A percentile compares a stretch with the other conserved stretches of the same genome.
Evolutionary conservation across 139 green algal genomes (phyloP).

Genomic region (Closterium sp.): DNA sequence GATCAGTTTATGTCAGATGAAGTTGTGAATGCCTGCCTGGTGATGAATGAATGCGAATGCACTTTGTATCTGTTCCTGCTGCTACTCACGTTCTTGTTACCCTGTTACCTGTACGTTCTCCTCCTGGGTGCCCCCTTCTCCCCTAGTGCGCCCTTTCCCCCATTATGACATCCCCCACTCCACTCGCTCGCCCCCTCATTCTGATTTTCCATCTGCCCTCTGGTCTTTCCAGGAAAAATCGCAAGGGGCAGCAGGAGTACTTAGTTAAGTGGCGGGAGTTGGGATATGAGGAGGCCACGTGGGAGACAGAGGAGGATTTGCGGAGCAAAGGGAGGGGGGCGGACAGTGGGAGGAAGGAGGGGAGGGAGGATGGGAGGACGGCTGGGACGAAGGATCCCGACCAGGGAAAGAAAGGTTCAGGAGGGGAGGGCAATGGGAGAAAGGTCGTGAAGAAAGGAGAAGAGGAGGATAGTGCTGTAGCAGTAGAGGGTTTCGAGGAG

Average conservation of each 20-base stretch:
- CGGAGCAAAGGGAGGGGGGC: neutral
- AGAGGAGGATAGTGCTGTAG: neutral
- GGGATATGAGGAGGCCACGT: constrained; percentile 50
- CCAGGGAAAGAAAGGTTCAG: neutral
- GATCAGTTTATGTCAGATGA: no score
- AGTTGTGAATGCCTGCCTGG: no score
- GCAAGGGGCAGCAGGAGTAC: constrained; percentile 33
- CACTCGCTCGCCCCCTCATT: no score
- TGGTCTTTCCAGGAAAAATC: neutral
- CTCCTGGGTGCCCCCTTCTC: no score
- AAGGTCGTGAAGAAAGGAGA: neutral
- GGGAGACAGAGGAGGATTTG: constrained; percentile 43
- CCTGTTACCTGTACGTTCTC: neutral
- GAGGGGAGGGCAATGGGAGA: neutral
- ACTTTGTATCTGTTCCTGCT: no score
- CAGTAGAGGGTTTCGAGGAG: neutral
- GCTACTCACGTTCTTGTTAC: no score
- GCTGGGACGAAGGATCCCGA: neutral
- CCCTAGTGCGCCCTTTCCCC: no score
- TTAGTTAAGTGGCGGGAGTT: constrained; percentile 53
- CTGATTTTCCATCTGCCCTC: no score
- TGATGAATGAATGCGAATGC: no score
- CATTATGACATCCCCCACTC: no score
- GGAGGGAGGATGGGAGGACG: neutral
- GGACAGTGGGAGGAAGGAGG: neutral